These are phyloP conservation scores for Claviceps capensis DNA, from an alignment of 2,329 filamentous ascomycete genomes.

Conservation along the genomic window DNA sequence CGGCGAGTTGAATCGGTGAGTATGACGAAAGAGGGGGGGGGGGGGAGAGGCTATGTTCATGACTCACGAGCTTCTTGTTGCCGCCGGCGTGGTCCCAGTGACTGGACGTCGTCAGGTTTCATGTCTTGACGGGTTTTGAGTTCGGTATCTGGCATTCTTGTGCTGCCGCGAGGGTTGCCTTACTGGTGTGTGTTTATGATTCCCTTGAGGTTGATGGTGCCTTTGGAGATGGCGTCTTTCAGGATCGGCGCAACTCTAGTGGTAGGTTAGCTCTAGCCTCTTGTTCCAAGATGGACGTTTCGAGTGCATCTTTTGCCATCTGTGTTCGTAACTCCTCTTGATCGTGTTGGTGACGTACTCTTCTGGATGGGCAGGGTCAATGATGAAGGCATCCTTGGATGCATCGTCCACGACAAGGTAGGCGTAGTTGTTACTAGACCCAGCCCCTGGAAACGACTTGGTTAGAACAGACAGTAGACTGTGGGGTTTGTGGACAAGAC, in stretches of 20 bases:
- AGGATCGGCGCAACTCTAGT: slow-evolving; percentile 48
- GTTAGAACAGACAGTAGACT: not conserved
- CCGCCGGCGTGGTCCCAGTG: slow-evolving; percentile 93
- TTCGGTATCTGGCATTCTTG: not conserved
- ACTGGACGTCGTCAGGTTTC: slow-evolving; percentile 30
- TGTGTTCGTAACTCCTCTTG: not conserved
- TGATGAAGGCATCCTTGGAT: slow-evolving; percentile 62
- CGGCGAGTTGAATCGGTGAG: too few species aligned
- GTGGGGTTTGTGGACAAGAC: too few species aligned
- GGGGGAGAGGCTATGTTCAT: too few species aligned
- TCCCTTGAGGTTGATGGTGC: slow-evolving; percentile 67
- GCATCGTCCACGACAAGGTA: slow-evolving; percentile 70
- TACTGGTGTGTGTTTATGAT: slow-evolving; percentile 98
- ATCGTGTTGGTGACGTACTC: slow-evolving; percentile 40
- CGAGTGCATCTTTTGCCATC: not conserved
- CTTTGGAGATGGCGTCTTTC: slow-evolving; percentile 56
- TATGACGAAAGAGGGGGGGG: too few species aligned
- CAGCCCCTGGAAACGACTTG: slow-evolving; percentile 39
- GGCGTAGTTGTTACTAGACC: slow-evolving; percentile 69
- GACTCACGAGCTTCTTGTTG: slow-evolving; percentile 55
- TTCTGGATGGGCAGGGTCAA: slow-evolving; percentile 66
- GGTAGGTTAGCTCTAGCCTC: not conserved
- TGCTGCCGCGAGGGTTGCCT: slow-evolving; percentile 26
- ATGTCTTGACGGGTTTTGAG: not conserved
- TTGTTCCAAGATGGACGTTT: not conserved